Base-by-base conservation (phyloP, 2,329 filamentous ascomycete species). In the Lasiodiplodia sp. region DNA sequence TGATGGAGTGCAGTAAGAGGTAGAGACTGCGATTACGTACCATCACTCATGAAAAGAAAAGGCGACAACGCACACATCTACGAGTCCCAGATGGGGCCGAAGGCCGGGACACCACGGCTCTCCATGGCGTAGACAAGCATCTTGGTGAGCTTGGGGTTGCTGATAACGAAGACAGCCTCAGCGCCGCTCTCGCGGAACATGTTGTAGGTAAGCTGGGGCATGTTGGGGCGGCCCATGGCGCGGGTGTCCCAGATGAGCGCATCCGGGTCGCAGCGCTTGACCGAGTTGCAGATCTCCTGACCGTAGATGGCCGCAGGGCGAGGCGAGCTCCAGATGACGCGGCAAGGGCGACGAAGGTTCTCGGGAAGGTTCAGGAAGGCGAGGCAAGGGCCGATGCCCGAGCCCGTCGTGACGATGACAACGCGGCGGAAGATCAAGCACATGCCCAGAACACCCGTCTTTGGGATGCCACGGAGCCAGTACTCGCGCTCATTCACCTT, bases 11-110 rank as follows among this genome's bases (percentile, higher is more conserved):
- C 2, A 47, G 7, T 6, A 47, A 47, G 21, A 18, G 10, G 44
- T 7, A 11, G 21, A 21, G 3, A 47, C 7, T 21, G 18, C 18
- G 2, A 3, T 21, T 18, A 47, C 44, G 11, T 47, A 47, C 44
- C 44, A 47, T 47, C 18, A 47, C n/a, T 21, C 44, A 21, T 47
- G 18, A 47, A 47, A n/a, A n/a, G n/a, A n/a, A 16, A 8, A n/a
- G 6, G 11, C 18, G n/a, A 3, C 7, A 10, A 7, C 10, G 18
- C 7, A 10, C n/a, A 10, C 65, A 25, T 69, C 80, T 76, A 88
- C 53, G 86, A 88, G 78, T 94, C 92, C 81, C 90, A 94, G 73
- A 94, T 92, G 10, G 91, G 90, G 7, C 91, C 92, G 79, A 87
- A 93, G 10, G 90, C 90, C 2, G 87, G 84, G 8, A 93, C 79